Evolutionary conservation across 805 yeast genomes (phyloP).

Genomic region (Suhomyces pyralidae): DNA sequence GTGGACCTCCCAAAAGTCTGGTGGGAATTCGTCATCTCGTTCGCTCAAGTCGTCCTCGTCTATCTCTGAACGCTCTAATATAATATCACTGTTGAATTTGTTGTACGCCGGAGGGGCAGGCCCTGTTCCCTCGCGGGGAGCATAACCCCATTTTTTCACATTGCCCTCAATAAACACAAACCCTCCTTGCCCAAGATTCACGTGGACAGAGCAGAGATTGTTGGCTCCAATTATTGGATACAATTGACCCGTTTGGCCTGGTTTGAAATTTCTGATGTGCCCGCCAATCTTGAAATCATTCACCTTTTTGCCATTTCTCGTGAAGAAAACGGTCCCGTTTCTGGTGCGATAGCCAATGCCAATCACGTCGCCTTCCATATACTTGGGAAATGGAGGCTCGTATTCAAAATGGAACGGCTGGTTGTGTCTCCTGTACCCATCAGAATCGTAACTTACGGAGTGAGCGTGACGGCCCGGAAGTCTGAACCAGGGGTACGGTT

Average conservation of each 20-base stretch:
- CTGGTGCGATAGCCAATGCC: slow-evolving; percentile 87
- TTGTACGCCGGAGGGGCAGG: slow-evolving; percentile 95
- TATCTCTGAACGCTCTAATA: slow-evolving; percentile 63
- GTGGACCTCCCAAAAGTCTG: slow-evolving; percentile 49
- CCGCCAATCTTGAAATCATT: slow-evolving; percentile 81
- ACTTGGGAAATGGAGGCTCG: slow-evolving; percentile 54
- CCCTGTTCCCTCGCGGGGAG: slow-evolving; percentile 82
- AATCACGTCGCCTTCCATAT: slow-evolving; percentile 82
- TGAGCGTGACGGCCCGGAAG: slow-evolving; percentile 88
- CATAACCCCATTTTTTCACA: slow-evolving; percentile 93
- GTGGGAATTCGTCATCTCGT: slow-evolving; percentile 52
- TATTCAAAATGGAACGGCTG: slow-evolving; percentile 59
- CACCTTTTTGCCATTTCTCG: slow-evolving; percentile 88
- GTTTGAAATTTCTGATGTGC: slow-evolving; percentile 67
- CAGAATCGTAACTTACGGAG: slow-evolving; percentile 84
- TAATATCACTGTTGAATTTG: slow-evolving; percentile 70
- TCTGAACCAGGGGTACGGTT: slow-evolving; percentile 91
- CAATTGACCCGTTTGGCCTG: slow-evolving; percentile 45
- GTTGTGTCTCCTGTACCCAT: slow-evolving; percentile 75
- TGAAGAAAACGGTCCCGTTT: slow-evolving; percentile 85
- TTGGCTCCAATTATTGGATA: slow-evolving; percentile 91
- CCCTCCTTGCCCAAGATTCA: slow-evolving; percentile 85
- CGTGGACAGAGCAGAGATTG: slow-evolving; percentile 78
- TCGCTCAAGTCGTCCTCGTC: slow-evolving; percentile 47
- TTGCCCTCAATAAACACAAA: slow-evolving; percentile 89